Conservation (phyloP, 768 basidiomycete species). For the Lactarius akahatsu region DNA sequence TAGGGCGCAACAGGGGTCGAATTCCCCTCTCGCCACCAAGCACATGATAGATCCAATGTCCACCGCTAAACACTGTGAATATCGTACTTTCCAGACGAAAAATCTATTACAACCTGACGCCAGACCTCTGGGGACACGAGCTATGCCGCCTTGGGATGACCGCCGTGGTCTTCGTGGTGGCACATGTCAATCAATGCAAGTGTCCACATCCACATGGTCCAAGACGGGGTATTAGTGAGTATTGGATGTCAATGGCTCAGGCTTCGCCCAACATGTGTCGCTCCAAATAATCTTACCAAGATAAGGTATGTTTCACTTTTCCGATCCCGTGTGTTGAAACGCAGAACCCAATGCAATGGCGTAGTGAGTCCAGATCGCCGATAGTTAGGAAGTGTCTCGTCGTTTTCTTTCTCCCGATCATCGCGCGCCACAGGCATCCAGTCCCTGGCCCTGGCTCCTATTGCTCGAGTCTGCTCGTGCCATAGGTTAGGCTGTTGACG, state of each 20-base stretch:
- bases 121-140: background rate
- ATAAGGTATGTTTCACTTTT: background rate
- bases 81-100: background rate
- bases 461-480: too few relatives aligned
- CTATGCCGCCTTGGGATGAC: background rate
- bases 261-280: too few relatives aligned
- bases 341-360: too few relatives aligned
- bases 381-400: background rate
- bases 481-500: background rate
- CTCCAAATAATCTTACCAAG: background rate
- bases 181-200: background rate
- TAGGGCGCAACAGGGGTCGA: background rate
- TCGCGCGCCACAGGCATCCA: too few relatives aligned
- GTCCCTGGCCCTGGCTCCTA: too few relatives aligned
- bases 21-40: too few relatives aligned
- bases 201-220: background rate
- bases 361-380: too few relatives aligned
- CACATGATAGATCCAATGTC: too few relatives aligned
- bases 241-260: too few relatives aligned
- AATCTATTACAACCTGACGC: background rate
- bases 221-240: background rate
- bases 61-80: background rate
- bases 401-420: too few relatives aligned
- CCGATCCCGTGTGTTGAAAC: too few relatives aligned
- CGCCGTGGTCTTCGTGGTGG: background rate